These are phyloP conservation scores for Cryomyces minteri DNA, from an alignment of 495 filamentous ascomycete species.

Conservation along the genomic window DNA sequence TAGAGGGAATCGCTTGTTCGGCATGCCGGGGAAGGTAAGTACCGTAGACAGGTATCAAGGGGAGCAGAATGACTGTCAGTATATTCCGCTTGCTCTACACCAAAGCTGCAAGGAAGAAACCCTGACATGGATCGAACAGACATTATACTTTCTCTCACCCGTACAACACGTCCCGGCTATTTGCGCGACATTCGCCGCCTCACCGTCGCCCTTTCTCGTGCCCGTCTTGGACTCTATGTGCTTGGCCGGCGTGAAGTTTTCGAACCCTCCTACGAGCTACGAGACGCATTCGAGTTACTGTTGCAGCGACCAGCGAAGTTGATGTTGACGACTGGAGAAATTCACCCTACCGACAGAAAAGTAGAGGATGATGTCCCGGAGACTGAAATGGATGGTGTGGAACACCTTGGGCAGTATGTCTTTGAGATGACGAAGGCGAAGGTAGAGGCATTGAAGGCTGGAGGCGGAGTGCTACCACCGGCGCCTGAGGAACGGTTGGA, in stretches of 20 bases:
- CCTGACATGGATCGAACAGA: constrained; percentile 29
- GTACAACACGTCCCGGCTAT: constrained; percentile 82
- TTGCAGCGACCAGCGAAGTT: constrained; percentile 57
- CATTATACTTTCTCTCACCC: constrained; percentile 78
- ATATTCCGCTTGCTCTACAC: not conserved
- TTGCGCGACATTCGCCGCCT: constrained; percentile 84
- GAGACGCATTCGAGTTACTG: constrained; percentile 63
- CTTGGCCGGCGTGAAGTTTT: constrained; percentile 83
- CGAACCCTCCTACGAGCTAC: constrained; percentile 71
- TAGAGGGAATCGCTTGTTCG: constrained; percentile 66
- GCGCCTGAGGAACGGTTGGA: constrained; percentile 2
- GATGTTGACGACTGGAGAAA: constrained; percentile 61
- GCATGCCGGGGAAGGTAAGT: constrained; percentile 72
- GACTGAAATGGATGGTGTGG: constrained; percentile 66
- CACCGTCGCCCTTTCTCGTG: constrained; percentile 91
- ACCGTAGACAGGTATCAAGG: constrained; percentile 99
- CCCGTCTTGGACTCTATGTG: constrained; percentile 81
- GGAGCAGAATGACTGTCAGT: constrained; percentile 96
- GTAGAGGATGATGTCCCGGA: constrained; percentile 27
- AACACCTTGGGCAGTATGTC: constrained; percentile 93
- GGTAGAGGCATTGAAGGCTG: constrained; percentile 41
- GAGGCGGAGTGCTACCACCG: constrained; percentile 7
- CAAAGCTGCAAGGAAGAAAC: not conserved
- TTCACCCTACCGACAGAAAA: constrained; percentile 56
- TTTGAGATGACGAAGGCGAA: constrained; percentile 90